A percentile compares a stretch with the other conserved stretches of the same genome.
phyloP scores from a whole-genome alignment of 305 asterid genomes.

The Fraxinus sp. region DNA sequence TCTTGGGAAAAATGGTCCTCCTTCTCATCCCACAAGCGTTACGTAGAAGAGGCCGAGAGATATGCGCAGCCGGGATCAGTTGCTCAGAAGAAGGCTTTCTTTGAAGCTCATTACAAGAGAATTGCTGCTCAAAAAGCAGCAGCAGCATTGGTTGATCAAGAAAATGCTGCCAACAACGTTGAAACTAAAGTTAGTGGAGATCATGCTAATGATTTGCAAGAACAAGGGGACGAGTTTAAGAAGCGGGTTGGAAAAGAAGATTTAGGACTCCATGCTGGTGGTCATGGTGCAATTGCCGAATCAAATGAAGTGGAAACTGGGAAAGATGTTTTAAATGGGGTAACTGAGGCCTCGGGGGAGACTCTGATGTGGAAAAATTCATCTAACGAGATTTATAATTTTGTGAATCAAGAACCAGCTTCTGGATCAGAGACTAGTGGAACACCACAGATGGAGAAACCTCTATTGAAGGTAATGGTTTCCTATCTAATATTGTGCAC shows the following conservation, averaged over 20 bases:
- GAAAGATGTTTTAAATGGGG: slow-evolving; percentile 14
- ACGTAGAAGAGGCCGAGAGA: slow-evolving; percentile 90
- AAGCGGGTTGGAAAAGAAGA: slow-evolving; percentile 11
- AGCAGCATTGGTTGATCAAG: slow-evolving; percentile 46
- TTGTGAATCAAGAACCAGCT: slow-evolving; percentile 33
- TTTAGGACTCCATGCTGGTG: not conserved
- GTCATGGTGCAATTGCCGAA: not conserved
- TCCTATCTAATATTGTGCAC: not conserved
- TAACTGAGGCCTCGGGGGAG: slow-evolving; percentile 21
- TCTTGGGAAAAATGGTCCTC: slow-evolving; percentile 92
- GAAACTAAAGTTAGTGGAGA: not conserved
- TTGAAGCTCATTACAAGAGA: slow-evolving; percentile 93
- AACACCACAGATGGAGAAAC: slow-evolving; percentile 55
- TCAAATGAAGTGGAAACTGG: slow-evolving; percentile 10
- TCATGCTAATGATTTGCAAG: not conserved
- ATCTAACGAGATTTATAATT: not conserved
- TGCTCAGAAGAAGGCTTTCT: slow-evolving; percentile 90
- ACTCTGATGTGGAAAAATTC: slow-evolving; percentile 19
- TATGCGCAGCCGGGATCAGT: slow-evolving; percentile 87
- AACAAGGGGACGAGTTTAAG: slow-evolving; percentile 18
- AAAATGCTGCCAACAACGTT: slow-evolving; percentile 37
- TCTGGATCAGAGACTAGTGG: slow-evolving; percentile 53
- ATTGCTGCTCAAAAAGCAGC: slow-evolving; percentile 86
- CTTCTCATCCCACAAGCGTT: slow-evolving; percentile 67
- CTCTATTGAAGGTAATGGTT: slow-evolving; percentile 47